A percentile compares a stretch with the other conserved stretches of the same genome.
phyloP scores from a whole-genome alignment of 129 eudicot species.

The Helichrysum umbraculigerum region DNA sequence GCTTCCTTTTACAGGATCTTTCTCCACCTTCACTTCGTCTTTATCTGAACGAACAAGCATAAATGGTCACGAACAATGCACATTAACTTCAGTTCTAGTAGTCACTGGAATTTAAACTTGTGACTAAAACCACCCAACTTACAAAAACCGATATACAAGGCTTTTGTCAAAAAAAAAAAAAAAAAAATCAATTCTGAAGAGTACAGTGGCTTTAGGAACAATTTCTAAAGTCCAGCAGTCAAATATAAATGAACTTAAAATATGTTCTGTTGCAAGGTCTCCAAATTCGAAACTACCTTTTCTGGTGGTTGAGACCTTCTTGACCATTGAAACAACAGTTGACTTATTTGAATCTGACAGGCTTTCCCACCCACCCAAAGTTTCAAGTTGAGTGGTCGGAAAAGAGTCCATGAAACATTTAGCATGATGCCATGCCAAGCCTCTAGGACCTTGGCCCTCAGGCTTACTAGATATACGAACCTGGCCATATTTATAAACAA shows the following conservation, averaged over 20 bases:
- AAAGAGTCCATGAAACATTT: constrained; percentile 60
- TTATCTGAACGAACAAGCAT: constrained; percentile 36
- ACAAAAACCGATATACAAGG: background rate
- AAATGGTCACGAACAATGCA: background rate
- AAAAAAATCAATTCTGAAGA: background rate
- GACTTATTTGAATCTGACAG: constrained; percentile 63
- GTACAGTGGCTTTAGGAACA: background rate
- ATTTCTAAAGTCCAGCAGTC: background rate
- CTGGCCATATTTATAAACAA: constrained; percentile 35
- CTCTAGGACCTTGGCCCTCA: constrained; percentile 74
- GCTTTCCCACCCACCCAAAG: constrained; percentile 66
- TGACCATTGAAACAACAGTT: constrained; percentile 43
- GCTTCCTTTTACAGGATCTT: constrained; percentile 43
- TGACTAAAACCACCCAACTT: background rate
- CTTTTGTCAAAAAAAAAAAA: background rate
- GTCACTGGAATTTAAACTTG: background rate
- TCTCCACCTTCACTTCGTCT: constrained; percentile 45
- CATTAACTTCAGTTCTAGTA: background rate
- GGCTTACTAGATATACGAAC: constrained; percentile 85
- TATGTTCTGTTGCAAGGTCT: constrained; percentile 1
- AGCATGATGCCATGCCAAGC: constrained; percentile 90
- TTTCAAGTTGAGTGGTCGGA: constrained; percentile 56
- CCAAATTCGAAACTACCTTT: constrained; percentile 39
- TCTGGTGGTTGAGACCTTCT: constrained; percentile 45
- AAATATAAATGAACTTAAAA: background rate